phyloP scores from a whole-genome alignment of 2,329 filamentous ascomycete species.

The Colletotrichum spinosum region DNA sequence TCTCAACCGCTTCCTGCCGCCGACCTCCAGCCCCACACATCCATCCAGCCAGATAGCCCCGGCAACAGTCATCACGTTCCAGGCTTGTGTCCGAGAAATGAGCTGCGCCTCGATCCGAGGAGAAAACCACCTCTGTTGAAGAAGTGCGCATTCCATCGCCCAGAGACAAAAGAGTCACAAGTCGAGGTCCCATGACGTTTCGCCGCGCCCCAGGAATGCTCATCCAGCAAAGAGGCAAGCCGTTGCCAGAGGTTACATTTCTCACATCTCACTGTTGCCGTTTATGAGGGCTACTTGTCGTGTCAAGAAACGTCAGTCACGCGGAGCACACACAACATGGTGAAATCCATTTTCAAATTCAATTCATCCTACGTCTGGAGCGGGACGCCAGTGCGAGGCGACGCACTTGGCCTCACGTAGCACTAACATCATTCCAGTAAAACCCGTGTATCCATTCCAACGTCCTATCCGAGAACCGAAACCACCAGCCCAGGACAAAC shows the following conservation, averaged over 20 bases:
- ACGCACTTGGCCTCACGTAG: slow-evolving; percentile 3
- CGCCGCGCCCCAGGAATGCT: too few relatives aligned
- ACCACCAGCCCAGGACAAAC: slow-evolving; percentile 4
- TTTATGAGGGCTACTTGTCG: too few relatives aligned
- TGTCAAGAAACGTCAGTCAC: too few relatives aligned
- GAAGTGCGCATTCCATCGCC: slow-evolving; percentile 23
- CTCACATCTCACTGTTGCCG: too few relatives aligned
- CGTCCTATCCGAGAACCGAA: slow-evolving; percentile 4
- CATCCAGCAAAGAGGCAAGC: too few relatives aligned
- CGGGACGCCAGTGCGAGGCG: not conserved
- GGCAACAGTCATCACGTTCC: too few relatives aligned
- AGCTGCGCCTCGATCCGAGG: not conserved
- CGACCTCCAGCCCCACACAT: too few relatives aligned
- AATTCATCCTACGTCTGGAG: slow-evolving; percentile 6
- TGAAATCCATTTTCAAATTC: slow-evolving; percentile 24
- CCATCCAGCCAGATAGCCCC: too few relatives aligned
- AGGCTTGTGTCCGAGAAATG: not conserved
- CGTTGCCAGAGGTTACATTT: too few relatives aligned
- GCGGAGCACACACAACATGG: too few relatives aligned
- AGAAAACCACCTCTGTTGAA: slow-evolving; percentile 20
- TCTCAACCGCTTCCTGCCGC: too few relatives aligned
- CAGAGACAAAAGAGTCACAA: slow-evolving; percentile 11
- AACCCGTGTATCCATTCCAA: slow-evolving; percentile 5
- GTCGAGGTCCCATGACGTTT: slow-evolving; percentile 4
- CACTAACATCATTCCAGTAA: too few relatives aligned